phyloP scores from a whole-genome alignment of 768 basidiomycete species.

The Boletus speciosus region DNA sequence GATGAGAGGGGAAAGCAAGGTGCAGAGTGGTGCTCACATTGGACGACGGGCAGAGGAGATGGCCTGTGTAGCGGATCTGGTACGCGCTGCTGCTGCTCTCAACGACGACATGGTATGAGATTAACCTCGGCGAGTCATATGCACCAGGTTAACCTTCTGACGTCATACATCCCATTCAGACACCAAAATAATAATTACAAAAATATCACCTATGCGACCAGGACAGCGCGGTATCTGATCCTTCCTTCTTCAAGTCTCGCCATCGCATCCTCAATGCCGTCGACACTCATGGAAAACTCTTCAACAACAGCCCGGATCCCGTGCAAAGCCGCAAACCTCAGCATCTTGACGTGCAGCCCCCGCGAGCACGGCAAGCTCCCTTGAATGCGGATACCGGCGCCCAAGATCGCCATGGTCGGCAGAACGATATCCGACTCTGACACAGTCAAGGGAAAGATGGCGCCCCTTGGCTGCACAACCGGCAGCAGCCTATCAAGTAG shows the following conservation, averaged over 20 bases:
- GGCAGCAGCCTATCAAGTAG: conserved; percentile 22
- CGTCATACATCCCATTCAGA: conserved; percentile 11
- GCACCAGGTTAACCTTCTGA: conserved; percentile 3
- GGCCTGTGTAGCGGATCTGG: background rate
- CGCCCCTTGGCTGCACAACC: conserved; percentile 23
- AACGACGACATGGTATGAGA: conserved; percentile 13
- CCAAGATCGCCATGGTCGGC: conserved; percentile 18
- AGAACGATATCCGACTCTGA: conserved; percentile 20
- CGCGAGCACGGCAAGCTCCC: conserved; percentile 25
- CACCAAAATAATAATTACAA: background rate
- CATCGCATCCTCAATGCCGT: conserved; percentile 31
- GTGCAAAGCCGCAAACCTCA: conserved; percentile 34
- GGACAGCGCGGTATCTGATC: conserved; percentile 33
- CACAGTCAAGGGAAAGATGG: conserved; percentile 27
- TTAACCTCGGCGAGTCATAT: background rate
- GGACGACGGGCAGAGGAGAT: background rate
- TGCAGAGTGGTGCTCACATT: background rate
- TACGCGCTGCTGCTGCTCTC: conserved; percentile 4
- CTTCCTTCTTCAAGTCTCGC: conserved; percentile 21
- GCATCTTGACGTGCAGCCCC: conserved; percentile 29
- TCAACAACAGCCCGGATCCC: conserved; percentile 29
- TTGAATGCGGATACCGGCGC: conserved; percentile 23
- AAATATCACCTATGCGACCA: conserved; percentile 8
- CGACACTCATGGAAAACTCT: conserved; percentile 30
- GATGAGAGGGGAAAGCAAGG: conserved; percentile 3